Conservation (phyloP, 495 filamentous ascomycete species). For the Parathielavia appendiculata region DNA sequence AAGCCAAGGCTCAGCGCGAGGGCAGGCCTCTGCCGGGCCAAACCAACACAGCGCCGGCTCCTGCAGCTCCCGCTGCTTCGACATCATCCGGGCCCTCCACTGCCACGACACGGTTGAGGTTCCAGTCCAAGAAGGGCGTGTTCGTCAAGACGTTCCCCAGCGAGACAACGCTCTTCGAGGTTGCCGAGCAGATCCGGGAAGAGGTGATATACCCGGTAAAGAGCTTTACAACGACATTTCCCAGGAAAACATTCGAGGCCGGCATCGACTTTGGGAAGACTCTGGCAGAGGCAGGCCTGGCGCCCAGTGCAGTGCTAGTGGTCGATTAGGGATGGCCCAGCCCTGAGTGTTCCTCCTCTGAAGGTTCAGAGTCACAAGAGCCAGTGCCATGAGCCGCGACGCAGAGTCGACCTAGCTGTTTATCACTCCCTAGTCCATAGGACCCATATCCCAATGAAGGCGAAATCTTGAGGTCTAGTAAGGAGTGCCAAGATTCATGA, state of each 20-base stretch:
- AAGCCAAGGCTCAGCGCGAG: conserved; percentile 76
- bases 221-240: conserved; percentile 81
- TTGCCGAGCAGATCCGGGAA: conserved; percentile 64
- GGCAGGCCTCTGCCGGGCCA: conserved; percentile 56
- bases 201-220: conserved; percentile 55
- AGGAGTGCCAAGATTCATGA: background rate
- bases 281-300: conserved; percentile 84
- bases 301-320: conserved; percentile 82
- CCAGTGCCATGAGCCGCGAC: background rate
- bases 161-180: conserved; percentile 89
- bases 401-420: too few relatives aligned
- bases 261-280: conserved; percentile 80
- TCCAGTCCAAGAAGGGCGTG: conserved; percentile 70
- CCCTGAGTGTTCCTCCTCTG: background rate
- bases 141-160: conserved; percentile 78
- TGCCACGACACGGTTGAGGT: conserved; percentile 67
- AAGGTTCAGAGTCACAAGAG: background rate
- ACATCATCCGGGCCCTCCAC: conserved; percentile 32
- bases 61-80: conserved; percentile 32
- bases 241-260: conserved; percentile 71
- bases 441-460: too few relatives aligned
- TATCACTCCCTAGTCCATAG: too few relatives aligned
- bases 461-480: background rate
- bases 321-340: conserved; percentile 41
- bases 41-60: conserved; percentile 35